phyloP scores from a whole-genome alignment of 495 filamentous ascomycete genomes.

The Xylaria telfairii region DNA sequence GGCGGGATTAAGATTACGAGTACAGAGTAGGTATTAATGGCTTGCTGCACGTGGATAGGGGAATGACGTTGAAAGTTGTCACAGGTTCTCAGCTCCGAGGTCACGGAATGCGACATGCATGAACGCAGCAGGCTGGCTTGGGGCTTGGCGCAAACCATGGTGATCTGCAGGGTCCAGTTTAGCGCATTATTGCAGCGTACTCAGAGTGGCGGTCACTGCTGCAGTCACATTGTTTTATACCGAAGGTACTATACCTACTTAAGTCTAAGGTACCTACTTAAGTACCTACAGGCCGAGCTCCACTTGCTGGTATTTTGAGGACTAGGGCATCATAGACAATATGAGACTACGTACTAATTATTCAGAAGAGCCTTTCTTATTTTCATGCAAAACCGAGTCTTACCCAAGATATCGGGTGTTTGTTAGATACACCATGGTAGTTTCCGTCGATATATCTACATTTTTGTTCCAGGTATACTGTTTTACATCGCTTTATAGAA shows the following conservation, averaged over 20 bases:
- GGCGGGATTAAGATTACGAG: not conserved
- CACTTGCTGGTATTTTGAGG: not conserved
- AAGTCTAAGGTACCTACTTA: too few relatives aligned
- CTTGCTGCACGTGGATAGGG: not conserved
- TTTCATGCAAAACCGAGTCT: not conserved
- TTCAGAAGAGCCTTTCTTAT: not conserved
- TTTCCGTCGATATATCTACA: constrained; percentile 17
- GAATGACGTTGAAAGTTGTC: not conserved
- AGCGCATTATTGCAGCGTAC: constrained; percentile 12
- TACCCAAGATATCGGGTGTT: not conserved
- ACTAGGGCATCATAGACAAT: not conserved
- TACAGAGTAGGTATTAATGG: not conserved
- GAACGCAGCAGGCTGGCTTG: not conserved
- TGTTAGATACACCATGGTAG: not conserved
- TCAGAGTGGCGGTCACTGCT: not conserved
- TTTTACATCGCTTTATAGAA: constrained; percentile 22
- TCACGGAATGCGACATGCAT: not conserved
- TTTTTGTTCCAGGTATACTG: constrained; percentile 22
- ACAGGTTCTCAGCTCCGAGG: not conserved
- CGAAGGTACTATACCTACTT: too few relatives aligned
- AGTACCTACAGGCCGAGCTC: not conserved
- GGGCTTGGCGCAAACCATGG: constrained; percentile 5
- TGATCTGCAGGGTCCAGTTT: constrained; percentile 22
- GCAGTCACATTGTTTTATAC: too few relatives aligned
- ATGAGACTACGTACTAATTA: not conserved